Evolutionary conservation across 352 stramenopile species (phyloP).

Genomic region (Phytophthora colocasiae): DNA sequence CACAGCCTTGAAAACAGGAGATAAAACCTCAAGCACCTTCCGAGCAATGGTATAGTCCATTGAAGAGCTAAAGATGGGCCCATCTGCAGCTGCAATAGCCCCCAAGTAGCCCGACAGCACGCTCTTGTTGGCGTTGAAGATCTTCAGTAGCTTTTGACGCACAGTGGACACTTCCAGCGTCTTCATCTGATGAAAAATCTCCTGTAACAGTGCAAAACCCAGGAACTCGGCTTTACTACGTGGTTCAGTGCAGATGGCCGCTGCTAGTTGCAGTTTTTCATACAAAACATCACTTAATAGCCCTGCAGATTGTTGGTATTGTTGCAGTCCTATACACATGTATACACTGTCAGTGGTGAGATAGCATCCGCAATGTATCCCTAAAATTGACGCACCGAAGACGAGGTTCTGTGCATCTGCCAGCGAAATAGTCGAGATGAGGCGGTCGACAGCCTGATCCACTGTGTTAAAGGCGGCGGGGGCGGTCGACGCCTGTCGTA

Average conservation of each 20-base stretch:
- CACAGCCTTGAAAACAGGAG: slow-evolving; percentile 43
- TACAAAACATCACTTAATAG: slow-evolving; percentile 19
- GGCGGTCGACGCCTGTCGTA: slow-evolving; percentile 30
- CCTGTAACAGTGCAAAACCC: slow-evolving; percentile 46
- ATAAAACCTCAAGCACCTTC: slow-evolving; percentile 34
- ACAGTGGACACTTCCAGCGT: slow-evolving; percentile 15
- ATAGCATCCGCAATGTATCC: not conserved
- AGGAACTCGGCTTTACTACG: slow-evolving; percentile 59
- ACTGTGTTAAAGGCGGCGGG: slow-evolving; percentile 6
- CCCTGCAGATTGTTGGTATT: slow-evolving; percentile 13
- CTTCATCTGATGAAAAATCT: slow-evolving; percentile 26
- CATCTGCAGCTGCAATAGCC: slow-evolving; percentile 34
- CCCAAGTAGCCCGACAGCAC: slow-evolving; percentile 51
- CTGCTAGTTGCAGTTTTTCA: slow-evolving; percentile 44
- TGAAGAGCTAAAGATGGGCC: slow-evolving; percentile 1
- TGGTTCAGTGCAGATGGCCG: slow-evolving; percentile 52
- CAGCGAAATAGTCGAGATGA: slow-evolving; percentile 35
- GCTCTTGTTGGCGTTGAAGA: slow-evolving; percentile 50
- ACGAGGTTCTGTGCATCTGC: slow-evolving; percentile 39
- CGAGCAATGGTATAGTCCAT: not conserved
- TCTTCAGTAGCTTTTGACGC: slow-evolving; percentile 34
- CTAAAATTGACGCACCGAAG: slow-evolving; percentile 25
- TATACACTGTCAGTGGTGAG: slow-evolving; percentile 5
- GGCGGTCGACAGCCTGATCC: slow-evolving; percentile 30
- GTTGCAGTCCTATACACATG: slow-evolving; percentile 23